Conservation (phyloP, 139 green algal species). For the Diplosphaera chodatii region DNA sequence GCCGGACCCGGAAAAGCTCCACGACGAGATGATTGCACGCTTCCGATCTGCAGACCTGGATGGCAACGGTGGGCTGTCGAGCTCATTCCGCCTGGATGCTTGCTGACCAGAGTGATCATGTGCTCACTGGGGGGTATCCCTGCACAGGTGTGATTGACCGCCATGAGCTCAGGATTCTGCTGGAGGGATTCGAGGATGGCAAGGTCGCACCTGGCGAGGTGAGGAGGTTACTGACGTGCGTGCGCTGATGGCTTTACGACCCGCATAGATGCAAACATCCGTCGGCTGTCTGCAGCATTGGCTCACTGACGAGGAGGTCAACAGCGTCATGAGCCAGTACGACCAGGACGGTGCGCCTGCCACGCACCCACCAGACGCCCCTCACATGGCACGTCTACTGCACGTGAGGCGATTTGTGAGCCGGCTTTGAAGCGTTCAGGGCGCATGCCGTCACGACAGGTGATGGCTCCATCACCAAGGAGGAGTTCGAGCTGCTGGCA, state of each 20-base stretch:
- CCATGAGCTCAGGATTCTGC: background rate
- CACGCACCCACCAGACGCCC: no score
- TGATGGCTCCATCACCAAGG: background rate
- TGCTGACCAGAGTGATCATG: no score
- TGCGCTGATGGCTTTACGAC: no score
- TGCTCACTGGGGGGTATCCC: no score
- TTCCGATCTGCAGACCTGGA: background rate
- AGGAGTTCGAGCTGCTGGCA: slow-evolving; percentile 4
- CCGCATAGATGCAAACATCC: no score
- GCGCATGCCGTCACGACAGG: no score
- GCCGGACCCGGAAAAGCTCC: background rate
- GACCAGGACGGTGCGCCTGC: background rate
- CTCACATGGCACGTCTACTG: no score
- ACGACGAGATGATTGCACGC: background rate
- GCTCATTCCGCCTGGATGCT: no score
- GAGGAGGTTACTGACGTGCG: no score
- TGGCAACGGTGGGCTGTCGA: background rate
- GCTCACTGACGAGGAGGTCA: background rate
- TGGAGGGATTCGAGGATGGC: background rate
- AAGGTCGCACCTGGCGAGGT: background rate
- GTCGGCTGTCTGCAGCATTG: background rate
- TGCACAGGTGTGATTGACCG: background rate
- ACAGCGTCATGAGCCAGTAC: background rate
- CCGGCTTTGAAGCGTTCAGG: no score
- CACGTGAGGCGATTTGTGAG: no score